Base-by-base conservation (phyloP, 139 green algal species). In the Micractinium conductrix region DNA sequence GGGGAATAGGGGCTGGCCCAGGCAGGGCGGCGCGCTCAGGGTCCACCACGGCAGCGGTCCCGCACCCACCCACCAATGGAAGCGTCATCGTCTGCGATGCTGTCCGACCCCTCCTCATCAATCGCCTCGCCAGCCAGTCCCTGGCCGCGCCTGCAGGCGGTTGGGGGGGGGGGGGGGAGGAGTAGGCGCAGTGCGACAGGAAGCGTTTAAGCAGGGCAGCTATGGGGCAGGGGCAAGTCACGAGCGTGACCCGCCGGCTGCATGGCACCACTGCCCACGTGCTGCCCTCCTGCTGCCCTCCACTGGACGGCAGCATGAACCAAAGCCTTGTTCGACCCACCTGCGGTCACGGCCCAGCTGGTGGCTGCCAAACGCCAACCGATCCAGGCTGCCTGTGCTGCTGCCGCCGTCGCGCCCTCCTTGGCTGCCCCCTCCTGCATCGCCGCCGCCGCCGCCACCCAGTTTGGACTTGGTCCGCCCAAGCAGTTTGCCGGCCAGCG, bases 361-460 rank as follows among this genome's bases (percentile, higher is more conserved):
- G 62, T 86, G 70, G n/a, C 85, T 73, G 33, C 85, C 85, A 86
- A 89, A 89, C 6, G 79, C 67, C 35, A 89, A 70, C 4, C 72
- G 73, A 17, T 81, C 71, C 24, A 87, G 71, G 67, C 83, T 82
- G 63, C 40, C 40, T 9, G 78, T 68, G 67, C 43, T 60, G 33
- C 71, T 81, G 55, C 38, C 55, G 38, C 37, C 75, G 35, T 70
- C 55, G 62, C 35, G 2, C 30, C 53, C 53, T 5, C 53, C 53
- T 21, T 30, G 53, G 53, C 53, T 62, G 53, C 53, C 26, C 19
- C 53, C 53, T 30, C 6, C 53, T 21, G 26, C 50, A 28, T 67
- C 60, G 79, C 63, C 72, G 62, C 74, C 83, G 12, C 16, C 68
- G 30, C 84, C 44, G 50, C 43, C 84, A 16, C 78, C n/a, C 24